Base-by-base conservation (phyloP, 2,329 filamentous ascomycete genomes). In the Fusarium globosum region DNA sequence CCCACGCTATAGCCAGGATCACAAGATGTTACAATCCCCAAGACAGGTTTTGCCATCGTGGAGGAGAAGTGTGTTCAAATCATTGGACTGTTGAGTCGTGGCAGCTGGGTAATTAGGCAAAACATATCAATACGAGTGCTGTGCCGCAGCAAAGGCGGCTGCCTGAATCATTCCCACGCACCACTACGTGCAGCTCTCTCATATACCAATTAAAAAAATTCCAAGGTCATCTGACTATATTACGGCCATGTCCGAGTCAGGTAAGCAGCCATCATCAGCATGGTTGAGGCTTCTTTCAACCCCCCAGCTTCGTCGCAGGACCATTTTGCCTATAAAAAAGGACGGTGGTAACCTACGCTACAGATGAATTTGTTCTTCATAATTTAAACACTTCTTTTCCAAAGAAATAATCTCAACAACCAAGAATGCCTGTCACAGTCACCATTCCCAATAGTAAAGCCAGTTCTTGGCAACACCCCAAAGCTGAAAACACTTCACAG, bases 321-420 rank as follows among this genome's bases (percentile, higher is more conserved):
- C 0, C 13, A 16, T 16, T 36, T 16, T 20, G 20, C 48, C 12
- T 51, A 51, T 51, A 35, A 35, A 35, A 6, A 28, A 14, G 2
- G 21, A 13, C 0, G 0, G 2, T 18, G 8, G 8, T 11, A 11
- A 20, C 21, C 16, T 11, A 4, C 30, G 20, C 16, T 2, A 35
- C 16, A 35, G 4, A 4, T 0, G 2, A 38, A 0, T 16, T 5
- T 38, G 18, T 9, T 12, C 33, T 4, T 8, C 9, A 8, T 15
- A 6, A 15, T 6, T 9, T 2, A 20, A 35, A 4, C 12, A 11
- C 13, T 36, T 11, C 0, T 52, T 2, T 9, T 0, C 2, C 20
- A 0, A 10, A 18, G 0, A 51, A 51, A 23, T 0, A 0, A 10
- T 15, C n/a, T 15, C 13, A 6, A 1, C 6, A 16, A 6, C 12